A percentile compares a stretch with the other conserved stretches of the same genome.
Conservation (phyloP, 2,329 filamentous ascomycete genomes). For the Cladosporium colombiae region DNA sequence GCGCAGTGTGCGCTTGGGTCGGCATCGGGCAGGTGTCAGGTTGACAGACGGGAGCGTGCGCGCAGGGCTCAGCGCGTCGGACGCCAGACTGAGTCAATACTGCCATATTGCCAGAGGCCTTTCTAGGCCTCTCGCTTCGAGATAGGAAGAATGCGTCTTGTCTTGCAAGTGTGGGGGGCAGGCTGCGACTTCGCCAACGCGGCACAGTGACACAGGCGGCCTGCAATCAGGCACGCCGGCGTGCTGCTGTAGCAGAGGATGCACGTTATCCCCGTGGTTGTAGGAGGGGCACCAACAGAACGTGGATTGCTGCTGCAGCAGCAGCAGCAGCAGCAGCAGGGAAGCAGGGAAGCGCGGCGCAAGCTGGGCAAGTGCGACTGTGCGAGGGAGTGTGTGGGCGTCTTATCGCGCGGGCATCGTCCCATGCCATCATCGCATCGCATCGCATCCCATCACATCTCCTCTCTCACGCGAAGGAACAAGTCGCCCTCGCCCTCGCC, state of each 20-base stretch:
- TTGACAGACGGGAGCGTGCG: background rate
- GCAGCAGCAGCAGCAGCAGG: no score
- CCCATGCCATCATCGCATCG: background rate
- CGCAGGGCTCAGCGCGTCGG: slow-evolving; percentile 4
- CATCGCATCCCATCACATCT: background rate
- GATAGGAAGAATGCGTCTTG: slow-evolving; percentile 3
- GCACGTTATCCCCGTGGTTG: background rate
- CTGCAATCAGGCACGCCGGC: background rate
- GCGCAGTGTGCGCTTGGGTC: background rate
- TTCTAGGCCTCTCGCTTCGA: slow-evolving; percentile 1
- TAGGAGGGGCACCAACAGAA: background rate
- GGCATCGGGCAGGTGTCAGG: slow-evolving; percentile 1
- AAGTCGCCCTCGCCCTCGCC: background rate
- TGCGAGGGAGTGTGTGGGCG: background rate
- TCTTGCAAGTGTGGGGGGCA: no score
- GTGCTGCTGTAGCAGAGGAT: background rate
- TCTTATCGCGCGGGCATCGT: background rate
- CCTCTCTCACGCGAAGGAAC: background rate
- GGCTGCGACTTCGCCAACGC: slow-evolving; percentile 2
- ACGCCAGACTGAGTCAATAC: background rate
- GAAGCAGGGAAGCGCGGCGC: background rate
- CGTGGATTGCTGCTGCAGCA: background rate
- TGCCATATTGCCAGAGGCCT: background rate
- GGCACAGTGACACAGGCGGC: background rate
- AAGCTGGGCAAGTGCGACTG: background rate